phyloP scores from a whole-genome alignment of 2,329 filamentous ascomycete species.

The Hypoxylon sp. region DNA sequence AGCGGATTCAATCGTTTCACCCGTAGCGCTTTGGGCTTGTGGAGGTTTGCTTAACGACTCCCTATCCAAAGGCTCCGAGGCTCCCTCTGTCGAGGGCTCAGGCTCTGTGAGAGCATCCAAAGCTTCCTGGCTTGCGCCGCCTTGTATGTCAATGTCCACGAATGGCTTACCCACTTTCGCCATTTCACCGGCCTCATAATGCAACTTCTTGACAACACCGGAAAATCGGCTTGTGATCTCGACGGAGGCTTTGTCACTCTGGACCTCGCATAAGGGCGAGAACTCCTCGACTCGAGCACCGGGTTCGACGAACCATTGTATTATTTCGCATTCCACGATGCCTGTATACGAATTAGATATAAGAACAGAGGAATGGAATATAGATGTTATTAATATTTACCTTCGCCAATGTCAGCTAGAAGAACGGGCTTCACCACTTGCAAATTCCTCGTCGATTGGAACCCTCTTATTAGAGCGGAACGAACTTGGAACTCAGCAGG shows the following conservation, averaged over 20 bases:
- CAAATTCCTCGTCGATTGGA: conserved; percentile 66
- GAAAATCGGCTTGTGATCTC: conserved; percentile 97
- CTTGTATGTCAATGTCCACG: conserved; percentile 94
- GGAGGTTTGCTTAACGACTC: conserved; percentile 45
- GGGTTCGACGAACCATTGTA: conserved; percentile 99
- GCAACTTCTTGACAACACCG: conserved; percentile 94
- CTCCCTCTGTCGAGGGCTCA: conserved; percentile 51
- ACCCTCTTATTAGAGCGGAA: conserved; percentile 59
- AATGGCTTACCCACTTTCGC: conserved; percentile 94
- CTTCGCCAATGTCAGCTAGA: conserved; percentile 89
- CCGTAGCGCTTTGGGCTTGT: conserved; percentile 27
- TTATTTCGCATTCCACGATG: conserved; percentile 98
- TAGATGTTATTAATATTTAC: conserved; percentile 58
- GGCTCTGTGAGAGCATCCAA: conserved; percentile 59
- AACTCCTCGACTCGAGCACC: conserved; percentile 97
- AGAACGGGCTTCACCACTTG: conserved; percentile 82
- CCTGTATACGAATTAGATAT: conserved; percentile 66
- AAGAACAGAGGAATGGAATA: neutral
- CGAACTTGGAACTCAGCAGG: conserved; percentile 54
- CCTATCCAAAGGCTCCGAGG: conserved; percentile 48
- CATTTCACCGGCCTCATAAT: conserved; percentile 97
- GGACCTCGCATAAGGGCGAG: conserved; percentile 97
- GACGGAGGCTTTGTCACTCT: conserved; percentile 93
- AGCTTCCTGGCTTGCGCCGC: conserved; percentile 77
- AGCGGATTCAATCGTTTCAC: conserved; percentile 27